A percentile compares a stretch with the other conserved stretches of the same genome.
Conservation (phyloP, 495 filamentous ascomycete genomes). For the Penicillium samsonianum region DNA sequence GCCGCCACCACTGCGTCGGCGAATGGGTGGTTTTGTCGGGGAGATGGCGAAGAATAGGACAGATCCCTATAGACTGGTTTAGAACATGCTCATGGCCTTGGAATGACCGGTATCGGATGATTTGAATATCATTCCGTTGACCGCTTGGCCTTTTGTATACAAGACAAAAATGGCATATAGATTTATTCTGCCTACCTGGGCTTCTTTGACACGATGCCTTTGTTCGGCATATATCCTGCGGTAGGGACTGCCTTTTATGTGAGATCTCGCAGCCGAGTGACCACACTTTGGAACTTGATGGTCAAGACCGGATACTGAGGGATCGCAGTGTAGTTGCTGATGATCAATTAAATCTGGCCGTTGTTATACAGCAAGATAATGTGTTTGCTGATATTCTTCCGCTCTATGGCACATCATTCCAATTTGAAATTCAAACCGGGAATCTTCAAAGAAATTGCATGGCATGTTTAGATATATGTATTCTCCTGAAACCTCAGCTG, state of each 20-base stretch:
- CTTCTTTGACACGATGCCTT: background rate
- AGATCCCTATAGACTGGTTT: constrained; percentile 9
- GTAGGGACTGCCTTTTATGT: background rate
- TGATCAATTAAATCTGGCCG: background rate
- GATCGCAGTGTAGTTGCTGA: background rate
- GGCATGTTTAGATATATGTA: background rate
- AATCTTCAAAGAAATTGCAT: background rate
- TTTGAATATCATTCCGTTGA: background rate
- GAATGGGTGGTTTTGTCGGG: background rate
- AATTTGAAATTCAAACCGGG: background rate
- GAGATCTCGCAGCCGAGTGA: background rate
- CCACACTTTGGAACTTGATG: background rate
- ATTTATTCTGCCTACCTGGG: background rate
- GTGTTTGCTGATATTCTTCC: background rate
- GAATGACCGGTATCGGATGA: background rate
- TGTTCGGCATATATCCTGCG: background rate
- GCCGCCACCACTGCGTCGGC: constrained; percentile 22
- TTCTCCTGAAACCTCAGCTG: background rate
- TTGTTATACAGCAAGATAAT: background rate
- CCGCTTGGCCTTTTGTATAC: background rate
- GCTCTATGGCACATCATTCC: background rate
- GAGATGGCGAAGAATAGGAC: constrained; percentile 2
- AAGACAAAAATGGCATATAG: background rate
- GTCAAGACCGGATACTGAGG: background rate
- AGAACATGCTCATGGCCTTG: background rate